Base-by-base conservation (phyloP, 352 stramenopile genomes). In the Globisporangium cystogenes region DNA sequence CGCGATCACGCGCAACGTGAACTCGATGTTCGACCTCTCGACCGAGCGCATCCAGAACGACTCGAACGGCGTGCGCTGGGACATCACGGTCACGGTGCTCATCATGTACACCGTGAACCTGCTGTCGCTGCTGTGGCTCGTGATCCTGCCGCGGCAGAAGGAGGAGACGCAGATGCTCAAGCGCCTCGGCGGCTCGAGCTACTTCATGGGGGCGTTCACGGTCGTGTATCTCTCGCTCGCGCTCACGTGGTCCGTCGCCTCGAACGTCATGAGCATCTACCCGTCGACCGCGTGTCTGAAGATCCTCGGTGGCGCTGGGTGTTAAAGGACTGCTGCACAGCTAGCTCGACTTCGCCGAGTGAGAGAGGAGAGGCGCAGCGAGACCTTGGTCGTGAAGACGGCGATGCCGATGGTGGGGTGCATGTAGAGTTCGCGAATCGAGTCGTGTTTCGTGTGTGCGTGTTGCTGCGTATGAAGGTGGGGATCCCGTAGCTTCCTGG, bases 121-220 rank as follows among this genome's bases (percentile, higher is more conserved):
- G 24, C 59, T 77, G 33, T 82, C 74, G 39, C 59, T 87, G 12
- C 45, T 48, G 21, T 83, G 75, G 46, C 57, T 89, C 35, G 26
- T 72, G 4, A 65, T 85, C 53, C 68, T 89, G 40, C 78, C 78
- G 29, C 71, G 71, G 3, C 78, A 89, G 60, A 89, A 89, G 59
- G 64, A 74, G 47, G 61, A 86, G 55, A 76, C 75, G 1, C 78
- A 85, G 57, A 57, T 72, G 40, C 74, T 89, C 59, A 88, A 88
- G 69, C 67, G 66, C 39, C 60, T 75, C 33, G 77, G 74, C 18
- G 73, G 73, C 44, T 84, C 66, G 18, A 77, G 65, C 47, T 67
- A 66, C 45, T 57, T 78, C n/a, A 76, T 86, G 65, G 72, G 68
- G 18, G 42, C 63, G 21, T 42, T 78, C 51, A 82, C 72, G 10